Base-by-base conservation (phyloP, 2,329 filamentous ascomycete genomes). In the Colletotrichum camelliae region DNA sequence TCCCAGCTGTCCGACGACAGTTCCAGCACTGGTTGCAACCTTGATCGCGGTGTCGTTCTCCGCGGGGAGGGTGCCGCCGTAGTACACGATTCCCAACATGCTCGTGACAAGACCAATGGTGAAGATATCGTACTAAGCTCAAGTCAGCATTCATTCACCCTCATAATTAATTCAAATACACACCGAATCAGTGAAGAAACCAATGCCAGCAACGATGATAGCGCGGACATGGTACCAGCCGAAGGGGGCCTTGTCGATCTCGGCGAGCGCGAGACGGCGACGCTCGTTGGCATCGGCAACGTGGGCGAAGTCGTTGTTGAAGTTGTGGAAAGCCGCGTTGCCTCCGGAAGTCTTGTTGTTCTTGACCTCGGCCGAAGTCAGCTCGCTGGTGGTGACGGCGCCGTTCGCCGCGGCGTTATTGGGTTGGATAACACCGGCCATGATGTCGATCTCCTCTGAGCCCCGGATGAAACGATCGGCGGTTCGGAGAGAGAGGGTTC, bases 221-320 rank as follows among this genome's bases (percentile, higher is more conserved):
- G 94, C 93, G 55, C 94, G 91, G 74, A 96, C 91, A 81, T 97
- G 95, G 82, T 96, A 95, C 94, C 94, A 96, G 81, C 94, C 93
- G 77, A 96, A 96, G 5, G 93, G 93, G 12, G 94, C 94, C 86
- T 93, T 93, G 87, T 96, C 94, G 79, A 96, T 93, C 85, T 96
- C 93, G 48, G 94, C 94, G 68, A 97, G 93, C 57, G 95, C 95
- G 37, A 95, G 91, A 77, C 94, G 91, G 79, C 95, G 90, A 72
- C 94, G 93, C 88, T 96, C 94, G 79, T 95, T 95, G 76, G 94
- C 91, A 82, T 96, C 94, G 76, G 90, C 87, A 79, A 93, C 80
- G 80, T 91, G 88, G 39, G 86, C 76, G 80, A 93, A 94, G 84
- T 94, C 92, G 82, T 94, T 94, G 87, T 95, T 90, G 85, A 93